Evolutionary conservation across 2,329 filamentous ascomycete genomes (phyloP).

Genomic region (Diaporthe sp.): DNA sequence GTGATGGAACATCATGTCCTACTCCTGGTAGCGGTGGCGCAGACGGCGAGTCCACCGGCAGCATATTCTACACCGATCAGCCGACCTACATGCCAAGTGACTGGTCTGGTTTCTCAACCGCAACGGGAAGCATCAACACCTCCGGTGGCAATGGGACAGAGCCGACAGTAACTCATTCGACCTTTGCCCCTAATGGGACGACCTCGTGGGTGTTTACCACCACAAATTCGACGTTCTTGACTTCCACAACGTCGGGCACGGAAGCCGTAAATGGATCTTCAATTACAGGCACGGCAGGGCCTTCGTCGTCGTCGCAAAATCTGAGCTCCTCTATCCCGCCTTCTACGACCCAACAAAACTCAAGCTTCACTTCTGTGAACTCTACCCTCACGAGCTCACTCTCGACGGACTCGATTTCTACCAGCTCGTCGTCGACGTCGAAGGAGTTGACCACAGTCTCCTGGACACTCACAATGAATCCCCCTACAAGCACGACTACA

Average conservation of each 20-base stretch:
- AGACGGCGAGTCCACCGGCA: conserved; percentile 5
- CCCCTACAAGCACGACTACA: background rate
- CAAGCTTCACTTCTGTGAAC: background rate
- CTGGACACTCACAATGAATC: background rate
- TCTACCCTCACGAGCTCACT: background rate
- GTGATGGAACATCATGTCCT: conserved; percentile 20
- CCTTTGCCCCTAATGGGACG: background rate
- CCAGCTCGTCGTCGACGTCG: background rate
- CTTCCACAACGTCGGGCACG: background rate
- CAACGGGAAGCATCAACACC: conserved; percentile 7
- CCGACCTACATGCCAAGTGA: conserved; percentile 26
- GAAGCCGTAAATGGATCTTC: background rate
- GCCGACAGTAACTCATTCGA: background rate
- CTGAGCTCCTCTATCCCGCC: background rate
- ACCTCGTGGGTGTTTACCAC: background rate
- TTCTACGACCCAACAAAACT: background rate
- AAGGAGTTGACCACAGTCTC: background rate
- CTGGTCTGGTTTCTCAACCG: conserved; percentile 11
- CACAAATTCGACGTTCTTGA: background rate
- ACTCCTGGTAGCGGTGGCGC: conserved; percentile 9
- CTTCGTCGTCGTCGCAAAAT: background rate
- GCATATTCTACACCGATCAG: background rate
- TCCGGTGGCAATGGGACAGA: background rate
- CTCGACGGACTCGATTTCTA: background rate
- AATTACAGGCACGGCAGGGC: background rate